A percentile compares a stretch with the other conserved stretches of the same genome.
phyloP scores from a whole-genome alignment of 2,329 filamentous ascomycete genomes.

The Ophiosphaerella korrae region DNA sequence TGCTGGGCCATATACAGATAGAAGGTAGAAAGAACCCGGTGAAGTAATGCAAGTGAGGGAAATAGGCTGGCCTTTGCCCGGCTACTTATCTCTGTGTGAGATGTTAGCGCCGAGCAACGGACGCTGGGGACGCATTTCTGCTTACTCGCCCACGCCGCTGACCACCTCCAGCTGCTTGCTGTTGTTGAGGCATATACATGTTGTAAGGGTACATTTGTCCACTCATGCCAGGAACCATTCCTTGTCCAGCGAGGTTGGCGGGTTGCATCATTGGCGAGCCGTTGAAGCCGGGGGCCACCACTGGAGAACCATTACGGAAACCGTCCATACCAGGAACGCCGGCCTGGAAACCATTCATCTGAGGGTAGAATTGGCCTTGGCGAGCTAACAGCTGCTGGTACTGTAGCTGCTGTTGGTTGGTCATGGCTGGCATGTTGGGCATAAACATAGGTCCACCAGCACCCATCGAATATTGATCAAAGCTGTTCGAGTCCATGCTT shows the following conservation, averaged over 20 bases:
- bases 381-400: constrained; percentile 63
- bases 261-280: constrained; percentile 56
- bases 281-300: constrained; percentile 47
- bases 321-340: constrained; percentile 51
- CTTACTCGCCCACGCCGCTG: constrained; percentile 61
- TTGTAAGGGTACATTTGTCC: constrained; percentile 57
- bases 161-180: constrained; percentile 51
- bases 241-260: constrained; percentile 50
- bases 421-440: constrained; percentile 48
- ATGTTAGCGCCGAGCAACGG: constrained; percentile 27
- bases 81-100: constrained; percentile 34
- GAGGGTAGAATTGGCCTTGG: constrained; percentile 54
- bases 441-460: constrained; percentile 41
- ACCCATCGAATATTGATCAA: constrained; percentile 52
- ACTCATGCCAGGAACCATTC: constrained; percentile 39
- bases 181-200: constrained; percentile 56
- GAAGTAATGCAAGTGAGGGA: constrained; percentile 27
- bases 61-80: background rate
- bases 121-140: constrained; percentile 28
- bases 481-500: constrained; percentile 57
- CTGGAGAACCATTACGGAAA: constrained; percentile 50
- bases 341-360: constrained; percentile 49
- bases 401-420: constrained; percentile 58
- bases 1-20: constrained; percentile 6
- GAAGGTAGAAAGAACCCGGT: constrained; percentile 21